These are phyloP conservation scores for Boehmeria nivea DNA, from an alignment of 306 rosid genomes.

Conservation along the genomic window DNA sequence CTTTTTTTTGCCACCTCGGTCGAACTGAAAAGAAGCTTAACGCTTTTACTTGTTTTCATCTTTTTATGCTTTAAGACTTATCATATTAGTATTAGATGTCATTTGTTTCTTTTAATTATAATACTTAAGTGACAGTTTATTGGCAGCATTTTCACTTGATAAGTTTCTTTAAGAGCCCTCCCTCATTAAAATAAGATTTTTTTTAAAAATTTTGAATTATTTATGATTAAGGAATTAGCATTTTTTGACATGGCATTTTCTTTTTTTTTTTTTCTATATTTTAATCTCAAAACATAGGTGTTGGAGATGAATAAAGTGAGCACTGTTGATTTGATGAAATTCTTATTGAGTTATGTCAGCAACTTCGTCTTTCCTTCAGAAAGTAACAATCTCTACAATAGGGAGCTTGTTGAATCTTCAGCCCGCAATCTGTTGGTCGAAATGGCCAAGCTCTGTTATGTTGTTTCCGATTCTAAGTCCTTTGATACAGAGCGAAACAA, in stretches of 20 bases:
- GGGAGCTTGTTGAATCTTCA: slow-evolving; percentile 62
- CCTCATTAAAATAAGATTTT: neutral
- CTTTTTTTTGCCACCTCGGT: no score
- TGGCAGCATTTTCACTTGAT: no score
- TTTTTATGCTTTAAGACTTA: no score
- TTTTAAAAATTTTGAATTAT: neutral
- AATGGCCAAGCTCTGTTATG: slow-evolving; percentile 55
- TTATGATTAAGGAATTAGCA: no score
- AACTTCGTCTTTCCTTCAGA: slow-evolving; percentile 41
- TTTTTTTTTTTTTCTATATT: neutral
- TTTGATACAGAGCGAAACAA: slow-evolving; percentile 39
- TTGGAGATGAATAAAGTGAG: slow-evolving; percentile 53
- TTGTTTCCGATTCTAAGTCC: slow-evolving; percentile 39
- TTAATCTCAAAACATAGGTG: slow-evolving; percentile 28
- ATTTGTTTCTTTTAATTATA: no score
- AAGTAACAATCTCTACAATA: slow-evolving; percentile 35
- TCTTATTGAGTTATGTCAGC: slow-evolving; percentile 73
- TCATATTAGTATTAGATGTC: no score
- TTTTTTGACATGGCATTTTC: neutral
- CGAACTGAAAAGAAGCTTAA: no score
- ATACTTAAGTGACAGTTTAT: no score
- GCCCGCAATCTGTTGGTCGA: slow-evolving; percentile 60
- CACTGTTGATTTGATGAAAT: slow-evolving; percentile 86
- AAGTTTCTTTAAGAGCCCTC: no score
- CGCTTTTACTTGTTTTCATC: no score